These are phyloP conservation scores for Posidonia oceanica DNA, from an alignment of 116 monocot genomes.

Conservation along the genomic window DNA sequence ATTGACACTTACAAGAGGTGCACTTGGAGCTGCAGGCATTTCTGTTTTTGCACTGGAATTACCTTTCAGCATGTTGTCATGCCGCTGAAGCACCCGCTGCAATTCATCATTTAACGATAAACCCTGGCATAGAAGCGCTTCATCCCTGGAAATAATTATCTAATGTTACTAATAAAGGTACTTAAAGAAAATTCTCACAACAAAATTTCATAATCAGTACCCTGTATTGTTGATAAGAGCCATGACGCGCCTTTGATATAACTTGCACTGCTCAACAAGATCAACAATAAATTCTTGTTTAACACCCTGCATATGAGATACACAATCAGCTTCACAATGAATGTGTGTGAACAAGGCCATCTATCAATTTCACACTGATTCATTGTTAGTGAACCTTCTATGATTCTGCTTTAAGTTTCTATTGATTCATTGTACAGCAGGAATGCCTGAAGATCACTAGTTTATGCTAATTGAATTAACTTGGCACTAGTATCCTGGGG, in stretches of 20 bases:
- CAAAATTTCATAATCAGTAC: constrained; percentile 13
- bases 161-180: constrained; percentile 11
- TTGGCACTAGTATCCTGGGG: too few species aligned
- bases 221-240: constrained; percentile 25
- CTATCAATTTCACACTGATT: too few species aligned
- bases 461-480: too few species aligned
- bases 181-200: not conserved
- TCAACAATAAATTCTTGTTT: constrained; percentile 43
- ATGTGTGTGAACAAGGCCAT: not conserved
- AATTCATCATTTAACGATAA: constrained; percentile 81
- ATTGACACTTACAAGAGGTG: constrained; percentile 50
- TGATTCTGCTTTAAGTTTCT: too few species aligned
- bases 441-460: too few species aligned
- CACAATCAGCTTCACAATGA: not conserved
- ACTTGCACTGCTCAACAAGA: constrained; percentile 40
- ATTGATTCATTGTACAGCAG: too few species aligned
- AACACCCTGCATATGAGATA: constrained; percentile 22
- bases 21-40: constrained; percentile 14
- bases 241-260: constrained; percentile 28
- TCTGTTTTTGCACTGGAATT: constrained; percentile 13
- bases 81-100: constrained; percentile 68
- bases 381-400: too few species aligned
- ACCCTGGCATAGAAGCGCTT: constrained; percentile 67
- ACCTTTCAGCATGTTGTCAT: constrained; percentile 69
- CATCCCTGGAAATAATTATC: constrained; percentile 43